These are phyloP conservation scores for Pugionium dolabratum DNA, from an alignment of 345 rosid genomes.

Conservation along the genomic window DNA sequence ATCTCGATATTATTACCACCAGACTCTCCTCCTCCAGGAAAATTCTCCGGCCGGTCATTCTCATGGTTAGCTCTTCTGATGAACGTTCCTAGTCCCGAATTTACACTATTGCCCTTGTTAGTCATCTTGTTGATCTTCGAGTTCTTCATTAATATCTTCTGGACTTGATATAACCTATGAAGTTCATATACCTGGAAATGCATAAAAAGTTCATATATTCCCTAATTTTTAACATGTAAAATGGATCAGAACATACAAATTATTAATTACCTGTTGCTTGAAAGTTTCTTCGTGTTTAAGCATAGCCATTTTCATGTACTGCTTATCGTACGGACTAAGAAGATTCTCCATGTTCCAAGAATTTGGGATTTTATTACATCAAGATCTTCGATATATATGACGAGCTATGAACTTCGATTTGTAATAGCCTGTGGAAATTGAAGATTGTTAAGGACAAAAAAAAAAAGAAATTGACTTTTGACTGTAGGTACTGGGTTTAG, in stretches of 20 bases:
- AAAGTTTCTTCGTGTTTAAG: conserved; percentile 95
- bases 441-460: neutral
- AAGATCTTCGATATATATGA: conserved; percentile 32
- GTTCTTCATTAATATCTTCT: conserved; percentile 76
- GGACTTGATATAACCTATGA: conserved; percentile 80
- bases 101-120: conserved; percentile 29
- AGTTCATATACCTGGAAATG: conserved; percentile 74
- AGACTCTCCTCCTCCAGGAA: conserved; percentile 35
- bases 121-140: conserved; percentile 14
- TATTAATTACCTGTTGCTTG: conserved; percentile 72
- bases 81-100: conserved; percentile 17
- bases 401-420: neutral
- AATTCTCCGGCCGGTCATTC: conserved; percentile 21
- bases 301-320: conserved; percentile 90
- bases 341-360: conserved; percentile 67
- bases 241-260: neutral
- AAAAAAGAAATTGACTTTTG: neutral
- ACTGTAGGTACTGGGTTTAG: conserved; percentile 34
- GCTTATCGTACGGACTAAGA: conserved; percentile 66
- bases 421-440: conserved; percentile 21
- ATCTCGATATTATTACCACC: conserved; percentile 42
- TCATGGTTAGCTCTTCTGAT: conserved; percentile 33
- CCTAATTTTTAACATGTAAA: neutral
- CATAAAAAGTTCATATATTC: neutral
- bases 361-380: conserved; percentile 22